Base-by-base conservation (phyloP, 768 basidiomycete species). In the Auricularia sp. region DNA sequence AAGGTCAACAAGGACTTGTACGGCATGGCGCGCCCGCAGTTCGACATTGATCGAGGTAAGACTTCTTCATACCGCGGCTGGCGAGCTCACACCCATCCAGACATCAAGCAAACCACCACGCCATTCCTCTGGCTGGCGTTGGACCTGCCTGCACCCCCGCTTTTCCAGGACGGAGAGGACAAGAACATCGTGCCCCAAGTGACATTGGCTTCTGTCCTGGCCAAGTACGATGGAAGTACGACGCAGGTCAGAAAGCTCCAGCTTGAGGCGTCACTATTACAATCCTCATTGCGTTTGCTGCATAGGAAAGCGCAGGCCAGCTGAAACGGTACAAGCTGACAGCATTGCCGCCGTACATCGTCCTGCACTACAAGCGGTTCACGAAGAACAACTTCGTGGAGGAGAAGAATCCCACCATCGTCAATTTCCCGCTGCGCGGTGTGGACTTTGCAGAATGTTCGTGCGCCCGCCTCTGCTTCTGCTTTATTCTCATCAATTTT, bases 181-280 rank as follows among this genome's bases (percentile, higher is more conserved):
- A 97, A 97, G 78, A 98, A 98, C 74, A 98, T 99, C 73, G 97
- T 98, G 68, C 97, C 97, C 36, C 97, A 99, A 81, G 92, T 97
- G 66, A 89, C 88, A 58, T 87, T 99, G 64, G 86, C 93, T 65
- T 86, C 87, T 11, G 87, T 98, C 35, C 81, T 98, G 29, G 83
- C 89, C 21, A 99, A 99, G 76, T 99, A 94, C 75, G 93, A 98
- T 74, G 97, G 97, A 14, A 79, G 78, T 68, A 91, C 89, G 3
- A 90, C 94, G 16, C 93, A 95, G 80, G 93, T 89, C 70, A 70
- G 79, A 68, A 63, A 18, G 61, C 62, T 16, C n/a, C n/a, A n/a
- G n/a, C n/a, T n/a, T n/a, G n/a, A n/a, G n/a, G n/a, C n/a, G n/a
- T n/a, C n/a, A n/a, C n/a, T n/a, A n/a, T n/a, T n/a, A n/a, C n/a